Evolutionary conservation across 2,329 filamentous ascomycete species (phyloP).

Genomic region (Aspergillus flavus): DNA sequence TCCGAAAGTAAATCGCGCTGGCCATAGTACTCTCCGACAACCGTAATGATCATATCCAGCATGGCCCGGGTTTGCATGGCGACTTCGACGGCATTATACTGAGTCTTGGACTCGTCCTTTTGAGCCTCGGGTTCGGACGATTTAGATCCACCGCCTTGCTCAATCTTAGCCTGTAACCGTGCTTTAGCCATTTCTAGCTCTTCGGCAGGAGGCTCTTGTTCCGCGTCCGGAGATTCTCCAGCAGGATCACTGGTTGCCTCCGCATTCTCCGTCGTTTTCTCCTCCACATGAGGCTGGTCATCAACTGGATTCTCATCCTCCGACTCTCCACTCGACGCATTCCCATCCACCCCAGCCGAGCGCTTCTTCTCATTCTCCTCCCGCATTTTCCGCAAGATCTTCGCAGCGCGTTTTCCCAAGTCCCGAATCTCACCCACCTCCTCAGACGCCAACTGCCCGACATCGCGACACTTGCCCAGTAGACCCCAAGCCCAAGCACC

Average conservation of each 20-base stretch:
- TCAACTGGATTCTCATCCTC: conserved; percentile 14
- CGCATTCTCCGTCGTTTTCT: conserved; percentile 2
- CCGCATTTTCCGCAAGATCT: conserved; percentile 47
- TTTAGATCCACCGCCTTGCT: conserved; percentile 24
- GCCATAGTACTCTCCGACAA: conserved; percentile 86
- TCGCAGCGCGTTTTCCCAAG: conserved; percentile 74
- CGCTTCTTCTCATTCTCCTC: conserved; percentile 41
- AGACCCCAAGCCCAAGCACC: conserved; percentile 87
- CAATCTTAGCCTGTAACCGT: conserved; percentile 47
- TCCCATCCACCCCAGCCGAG: conserved; percentile 32
- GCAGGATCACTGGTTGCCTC: conserved; percentile 5
- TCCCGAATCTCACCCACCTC: conserved; percentile 78
- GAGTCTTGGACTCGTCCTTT: not conserved
- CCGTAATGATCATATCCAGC: conserved; percentile 86
- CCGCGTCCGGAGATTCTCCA: conserved; percentile 15
- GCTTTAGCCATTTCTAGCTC: conserved; percentile 55
- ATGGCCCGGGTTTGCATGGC: conserved; percentile 59
- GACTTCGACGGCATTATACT: conserved; percentile 25
- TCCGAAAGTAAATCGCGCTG: conserved; percentile 83
- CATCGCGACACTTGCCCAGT: conserved; percentile 72
- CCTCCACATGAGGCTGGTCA: conserved; percentile 1
- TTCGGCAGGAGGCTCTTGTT: conserved; percentile 19
- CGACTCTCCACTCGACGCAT: conserved; percentile 27
- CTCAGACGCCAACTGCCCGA: conserved; percentile 72
- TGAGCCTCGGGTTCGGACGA: conserved; percentile 6